Conservation (phyloP, 768 basidiomycete species). For the Suillus variegatus region DNA sequence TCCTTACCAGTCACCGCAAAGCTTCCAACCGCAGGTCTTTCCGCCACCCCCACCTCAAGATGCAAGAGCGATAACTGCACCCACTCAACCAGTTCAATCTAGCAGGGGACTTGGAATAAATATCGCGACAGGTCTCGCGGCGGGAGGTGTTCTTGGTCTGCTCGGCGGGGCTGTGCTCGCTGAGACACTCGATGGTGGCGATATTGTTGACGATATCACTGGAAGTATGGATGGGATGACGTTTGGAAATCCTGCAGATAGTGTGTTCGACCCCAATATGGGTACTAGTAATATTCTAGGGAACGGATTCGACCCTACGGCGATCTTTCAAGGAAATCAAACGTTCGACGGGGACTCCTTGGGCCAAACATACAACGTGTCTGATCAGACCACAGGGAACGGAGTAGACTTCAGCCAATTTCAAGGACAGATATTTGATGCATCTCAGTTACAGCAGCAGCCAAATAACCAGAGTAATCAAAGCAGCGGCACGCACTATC, state of each 20-base stretch:
- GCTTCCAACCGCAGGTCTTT: not conserved
- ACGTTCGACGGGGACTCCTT: not conserved
- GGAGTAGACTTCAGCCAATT: not conserved
- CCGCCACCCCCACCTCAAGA: not conserved
- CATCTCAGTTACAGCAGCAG: not conserved
- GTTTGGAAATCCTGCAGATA: not conserved
- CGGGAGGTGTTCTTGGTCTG: not conserved
- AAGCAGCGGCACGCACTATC: not conserved
- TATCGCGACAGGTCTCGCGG: not conserved
- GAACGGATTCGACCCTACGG: not conserved
- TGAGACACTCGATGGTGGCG: not conserved
- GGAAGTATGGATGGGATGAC: not conserved
- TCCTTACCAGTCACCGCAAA: not conserved
- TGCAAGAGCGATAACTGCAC: not conserved
- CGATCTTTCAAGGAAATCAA: not conserved
- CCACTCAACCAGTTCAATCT: not conserved
- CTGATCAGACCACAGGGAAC: not conserved
- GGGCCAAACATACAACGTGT: not conserved
- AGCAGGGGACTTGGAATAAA: not conserved
- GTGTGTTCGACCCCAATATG: not conserved
- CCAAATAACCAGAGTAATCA: not conserved
- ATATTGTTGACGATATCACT: slow-evolving; percentile 1
- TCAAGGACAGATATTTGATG: not conserved
- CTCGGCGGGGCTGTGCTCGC: not conserved
- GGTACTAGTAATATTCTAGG: not conserved